These are phyloP conservation scores for Penicillium malachiteum DNA, from an alignment of 495 filamentous ascomycete genomes.

Conservation along the genomic window DNA sequence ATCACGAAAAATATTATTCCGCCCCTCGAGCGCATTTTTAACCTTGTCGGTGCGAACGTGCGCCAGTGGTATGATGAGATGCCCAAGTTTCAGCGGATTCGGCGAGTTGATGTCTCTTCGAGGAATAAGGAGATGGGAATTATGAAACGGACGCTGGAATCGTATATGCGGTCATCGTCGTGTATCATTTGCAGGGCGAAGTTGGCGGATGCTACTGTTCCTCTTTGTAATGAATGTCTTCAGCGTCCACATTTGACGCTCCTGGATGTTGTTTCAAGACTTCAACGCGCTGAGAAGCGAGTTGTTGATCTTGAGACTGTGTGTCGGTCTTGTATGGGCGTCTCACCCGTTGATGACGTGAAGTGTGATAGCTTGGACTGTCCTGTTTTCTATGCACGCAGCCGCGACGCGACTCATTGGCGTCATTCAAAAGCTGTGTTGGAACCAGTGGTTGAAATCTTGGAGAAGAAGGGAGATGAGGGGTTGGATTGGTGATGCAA, in stretches of 20 bases:
- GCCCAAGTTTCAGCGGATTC: constrained; percentile 81
- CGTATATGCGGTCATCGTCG: constrained; percentile 75
- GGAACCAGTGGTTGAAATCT: constrained; percentile 54
- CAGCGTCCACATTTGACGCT: constrained; percentile 56
- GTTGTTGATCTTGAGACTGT: constrained; percentile 66
- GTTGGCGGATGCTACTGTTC: constrained; percentile 47
- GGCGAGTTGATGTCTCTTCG: constrained; percentile 46
- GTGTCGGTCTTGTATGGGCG: constrained; percentile 78
- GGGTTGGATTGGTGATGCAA: constrained; percentile 43
- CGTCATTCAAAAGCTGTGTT: constrained; percentile 55
- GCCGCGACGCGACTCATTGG: constrained; percentile 64
- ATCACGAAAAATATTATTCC: constrained; percentile 95
- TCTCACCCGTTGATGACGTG: constrained; percentile 71
- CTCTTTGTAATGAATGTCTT: constrained; percentile 65
- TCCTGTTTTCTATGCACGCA: constrained; percentile 85
- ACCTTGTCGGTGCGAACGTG: constrained; percentile 91
- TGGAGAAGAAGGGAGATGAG: constrained; percentile 48
- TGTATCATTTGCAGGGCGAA: constrained; percentile 77
- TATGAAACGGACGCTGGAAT: constrained; percentile 58
- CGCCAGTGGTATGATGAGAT: constrained; percentile 93
- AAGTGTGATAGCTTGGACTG: constrained; percentile 89
- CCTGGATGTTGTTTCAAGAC: constrained; percentile 56
- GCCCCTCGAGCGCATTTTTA: constrained; percentile 94
- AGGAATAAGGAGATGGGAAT: not conserved
- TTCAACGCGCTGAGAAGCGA: constrained; percentile 63